A percentile compares a stretch with the other conserved stretches of the same genome.
These are phyloP conservation scores for Tanacetum coccineum DNA, from an alignment of 129 eudicot genomes.

Conservation along the genomic window DNA sequence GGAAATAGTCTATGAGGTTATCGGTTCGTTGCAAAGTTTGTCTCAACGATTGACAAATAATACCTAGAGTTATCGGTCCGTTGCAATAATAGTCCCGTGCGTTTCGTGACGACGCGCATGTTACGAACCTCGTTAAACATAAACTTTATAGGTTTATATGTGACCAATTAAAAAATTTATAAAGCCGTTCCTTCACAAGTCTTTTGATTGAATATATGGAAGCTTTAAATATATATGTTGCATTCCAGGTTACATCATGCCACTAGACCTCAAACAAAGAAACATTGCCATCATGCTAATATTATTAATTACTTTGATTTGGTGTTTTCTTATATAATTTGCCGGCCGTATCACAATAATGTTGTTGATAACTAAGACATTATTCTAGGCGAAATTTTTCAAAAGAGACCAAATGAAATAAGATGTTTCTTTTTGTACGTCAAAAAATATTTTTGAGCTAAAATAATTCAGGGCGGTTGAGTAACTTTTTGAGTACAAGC, in stretches of 20 bases:
- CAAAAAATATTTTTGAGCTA: no score
- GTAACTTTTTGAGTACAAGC: no score
- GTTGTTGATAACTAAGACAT: not conserved
- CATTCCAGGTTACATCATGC: not conserved
- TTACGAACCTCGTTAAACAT: not conserved
- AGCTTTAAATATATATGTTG: not conserved
- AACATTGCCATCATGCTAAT: not conserved
- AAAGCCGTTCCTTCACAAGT: not conserved
- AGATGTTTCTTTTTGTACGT: no score
- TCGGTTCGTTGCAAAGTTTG: no score
- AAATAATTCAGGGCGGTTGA: no score
- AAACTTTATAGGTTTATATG: not conserved
- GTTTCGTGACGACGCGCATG: no score
- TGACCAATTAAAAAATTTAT: not conserved
- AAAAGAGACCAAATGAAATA: no score
- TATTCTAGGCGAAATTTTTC: no score
- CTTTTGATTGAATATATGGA: not conserved
- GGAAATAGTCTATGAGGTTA: no score
- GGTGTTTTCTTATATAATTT: not conserved
- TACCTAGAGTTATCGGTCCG: no score
- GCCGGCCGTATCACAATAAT: not conserved
- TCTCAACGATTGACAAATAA: no score
- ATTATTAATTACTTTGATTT: not conserved
- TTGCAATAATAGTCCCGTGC: no score
- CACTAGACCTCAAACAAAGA: not conserved